Base-by-base conservation (phyloP, 1,284 basidiomycete species). In the Takashimella tepidaria region DNA sequence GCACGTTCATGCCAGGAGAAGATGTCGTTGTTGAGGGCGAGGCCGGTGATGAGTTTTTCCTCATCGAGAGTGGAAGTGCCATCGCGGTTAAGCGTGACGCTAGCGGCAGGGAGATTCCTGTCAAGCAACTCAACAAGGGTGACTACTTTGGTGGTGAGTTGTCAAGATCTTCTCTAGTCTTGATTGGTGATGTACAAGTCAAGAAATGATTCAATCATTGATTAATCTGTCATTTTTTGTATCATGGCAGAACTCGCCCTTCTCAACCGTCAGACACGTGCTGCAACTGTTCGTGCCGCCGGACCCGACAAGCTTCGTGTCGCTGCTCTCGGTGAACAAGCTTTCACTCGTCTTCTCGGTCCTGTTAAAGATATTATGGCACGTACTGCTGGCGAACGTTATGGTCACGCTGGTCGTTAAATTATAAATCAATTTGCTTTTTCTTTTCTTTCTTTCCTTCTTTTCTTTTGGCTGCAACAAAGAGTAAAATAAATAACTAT, bases 131-230 rank as follows among this genome's bases (percentile, higher is more conserved):
- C 50, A 82, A 80, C 64, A 89, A 92, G 66, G 95, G 95, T 12
- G 93, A 98, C 75, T 98, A 98, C 81, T 98, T 98, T 79, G 95
- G 95, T 76, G 92, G 92, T 91, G 64, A 68, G 86, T 76, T n/a
- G n/a, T n/a, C n/a, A 4, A 1, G 16, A 4, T 10, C 3, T 19
- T 1, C 6, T 26, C 21, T 2, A 5, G 2, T 25, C 21, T 19
- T 20, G 11, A 8, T 37, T 22, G 26, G 24, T 16, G 4, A 16
- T 21, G 1, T 31, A 41, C 31, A 12, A 10, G 4, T 5, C 22
- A 22, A 45, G 23, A 44, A 49, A 31, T 20, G 12, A 50, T 3
- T 5, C 31, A n/a, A n/a, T n/a, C n/a, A n/a, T n/a, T n/a, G n/a
- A n/a, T n/a, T n/a, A n/a, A n/a, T n/a, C 40, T 54, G 41, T 55